These are phyloP conservation scores for Sporothrix brasiliensis DNA, from an alignment of 2,329 filamentous ascomycete genomes.

Conservation along the genomic window DNA sequence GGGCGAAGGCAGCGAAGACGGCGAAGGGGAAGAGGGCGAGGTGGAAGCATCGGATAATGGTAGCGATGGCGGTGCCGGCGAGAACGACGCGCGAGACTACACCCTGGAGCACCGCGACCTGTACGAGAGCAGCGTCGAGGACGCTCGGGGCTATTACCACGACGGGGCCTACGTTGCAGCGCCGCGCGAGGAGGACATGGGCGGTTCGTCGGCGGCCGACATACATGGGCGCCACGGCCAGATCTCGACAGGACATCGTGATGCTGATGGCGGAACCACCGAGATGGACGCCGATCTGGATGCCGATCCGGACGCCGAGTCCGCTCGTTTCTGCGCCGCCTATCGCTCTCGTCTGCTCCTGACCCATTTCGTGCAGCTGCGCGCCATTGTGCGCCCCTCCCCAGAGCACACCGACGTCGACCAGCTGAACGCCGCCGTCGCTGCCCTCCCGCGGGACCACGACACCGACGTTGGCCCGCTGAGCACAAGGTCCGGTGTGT, in stretches of 20 bases:
- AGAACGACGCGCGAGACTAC: conserved; percentile 37
- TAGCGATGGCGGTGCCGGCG: conserved; percentile 38
- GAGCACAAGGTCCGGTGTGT: conserved; percentile 54
- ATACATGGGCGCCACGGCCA: too few relatives aligned
- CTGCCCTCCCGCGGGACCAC: conserved; percentile 57
- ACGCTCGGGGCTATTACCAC: conserved; percentile 67
- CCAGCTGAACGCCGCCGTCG: conserved; percentile 51
- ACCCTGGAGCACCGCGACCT: conserved; percentile 47
- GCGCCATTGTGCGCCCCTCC: conserved; percentile 59
- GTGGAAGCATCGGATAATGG: conserved; percentile 38
- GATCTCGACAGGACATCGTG: not conserved
- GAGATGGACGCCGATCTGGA: conserved; percentile 35
- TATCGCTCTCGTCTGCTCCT: conserved; percentile 68
- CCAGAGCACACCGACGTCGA: conserved; percentile 42
- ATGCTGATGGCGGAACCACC: conserved; percentile 35
- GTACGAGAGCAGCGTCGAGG: conserved; percentile 54
- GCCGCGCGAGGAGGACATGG: conserved; percentile 45
- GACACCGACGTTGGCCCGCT: conserved; percentile 59
- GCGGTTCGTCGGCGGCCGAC: conserved; percentile 16
- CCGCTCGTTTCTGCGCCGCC: conserved; percentile 56
- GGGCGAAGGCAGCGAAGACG: conserved; percentile 38
- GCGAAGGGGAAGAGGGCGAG: conserved; percentile 42
- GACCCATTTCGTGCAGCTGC: conserved; percentile 66
- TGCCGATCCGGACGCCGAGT: conserved; percentile 34
- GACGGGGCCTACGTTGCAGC: conserved; percentile 78